Percentiles rank a stretch among this genome's conserved stretches.
Conservation (phyloP, 805 yeast genomes). For the Pichia ethanolica region DNA sequence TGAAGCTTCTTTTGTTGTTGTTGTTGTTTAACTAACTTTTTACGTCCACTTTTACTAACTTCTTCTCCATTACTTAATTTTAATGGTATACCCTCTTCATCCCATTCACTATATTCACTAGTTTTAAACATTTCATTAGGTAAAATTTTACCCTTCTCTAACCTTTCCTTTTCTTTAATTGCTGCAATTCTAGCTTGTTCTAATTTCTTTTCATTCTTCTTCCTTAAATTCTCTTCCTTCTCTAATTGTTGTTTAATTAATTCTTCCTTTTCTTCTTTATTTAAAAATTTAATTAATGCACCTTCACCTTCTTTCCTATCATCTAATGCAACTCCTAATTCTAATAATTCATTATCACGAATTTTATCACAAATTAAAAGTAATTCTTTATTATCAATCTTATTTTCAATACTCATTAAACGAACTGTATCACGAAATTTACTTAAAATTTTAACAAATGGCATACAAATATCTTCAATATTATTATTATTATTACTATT, state of each 20-base stretch:
- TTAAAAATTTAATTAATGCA: conserved; percentile 80
- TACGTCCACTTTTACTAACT: conserved; percentile 74
- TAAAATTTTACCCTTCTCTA: conserved; percentile 57
- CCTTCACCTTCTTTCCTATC: conserved; percentile 73
- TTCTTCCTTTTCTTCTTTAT: conserved; percentile 59
- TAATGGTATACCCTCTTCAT: conserved; percentile 76
- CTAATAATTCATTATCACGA: conserved; percentile 63
- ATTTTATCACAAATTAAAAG: conserved; percentile 67
- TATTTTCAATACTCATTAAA: conserved; percentile 53
- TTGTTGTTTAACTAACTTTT: conserved; percentile 73
- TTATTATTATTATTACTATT: conserved; percentile 4
- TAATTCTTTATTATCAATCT: conserved; percentile 42
- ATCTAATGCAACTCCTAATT: conserved; percentile 77
- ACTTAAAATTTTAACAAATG: conserved; percentile 72
- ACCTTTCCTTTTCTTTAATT: conserved; percentile 53
- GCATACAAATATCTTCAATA: conserved; percentile 64
- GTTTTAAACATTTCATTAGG: conserved; percentile 73
- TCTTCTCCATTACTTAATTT: conserved; percentile 73
- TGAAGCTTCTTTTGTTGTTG: conserved; percentile 78
- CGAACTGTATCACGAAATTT: conserved; percentile 80
- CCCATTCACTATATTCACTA: conserved; percentile 66
- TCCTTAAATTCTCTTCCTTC: conserved; percentile 40
- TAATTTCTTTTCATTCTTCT: conserved; percentile 38
- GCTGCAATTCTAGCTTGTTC: conserved; percentile 54
- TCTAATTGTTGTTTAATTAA: conserved; percentile 53